A percentile compares a stretch with the other conserved stretches of the same genome.
Evolutionary conservation across 805 yeast species (phyloP).

Genomic region (Metschnikowia baotianmanensis): DNA sequence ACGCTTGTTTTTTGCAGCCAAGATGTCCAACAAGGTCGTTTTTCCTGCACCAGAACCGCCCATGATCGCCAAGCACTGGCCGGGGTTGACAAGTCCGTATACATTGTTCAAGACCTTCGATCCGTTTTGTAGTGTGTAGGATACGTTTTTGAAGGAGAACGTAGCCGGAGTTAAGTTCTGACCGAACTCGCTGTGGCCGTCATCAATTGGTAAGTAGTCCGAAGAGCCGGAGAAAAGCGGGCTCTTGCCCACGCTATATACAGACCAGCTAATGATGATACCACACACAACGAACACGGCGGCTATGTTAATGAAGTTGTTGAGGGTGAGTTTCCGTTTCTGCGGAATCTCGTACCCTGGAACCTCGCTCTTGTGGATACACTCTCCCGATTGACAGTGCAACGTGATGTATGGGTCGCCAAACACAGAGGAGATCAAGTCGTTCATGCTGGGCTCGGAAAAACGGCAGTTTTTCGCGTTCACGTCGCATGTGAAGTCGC

Average conservation of each 20-base stretch:
- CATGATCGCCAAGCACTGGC: conserved; percentile 92
- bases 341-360: conserved; percentile 84
- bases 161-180: conserved; percentile 63
- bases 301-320: conserved; percentile 46
- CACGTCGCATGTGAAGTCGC: conserved; percentile 81
- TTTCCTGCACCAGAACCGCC: conserved; percentile 99
- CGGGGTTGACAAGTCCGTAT: conserved; percentile 78
- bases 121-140: conserved; percentile 51
- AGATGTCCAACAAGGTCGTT: conserved; percentile 86
- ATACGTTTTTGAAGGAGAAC: conserved; percentile 70
- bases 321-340: conserved; percentile 41
- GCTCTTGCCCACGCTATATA: conserved; percentile 54
- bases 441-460: conserved; percentile 95
- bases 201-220: conserved; percentile 20
- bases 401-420: conserved; percentile 92
- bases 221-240: conserved; percentile 53
- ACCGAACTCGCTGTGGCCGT: conserved; percentile 41
- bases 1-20: conserved; percentile 83
- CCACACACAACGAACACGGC: conserved; percentile 44
- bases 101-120: conserved; percentile 57
- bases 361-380: conserved; percentile 86
- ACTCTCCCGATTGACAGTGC: conserved; percentile 82
- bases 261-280: conserved; percentile 40
- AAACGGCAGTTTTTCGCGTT: conserved; percentile 63
- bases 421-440: conserved; percentile 81